phyloP scores from a whole-genome alignment of 2,329 filamentous ascomycete genomes.

The Stemphylium beticola region DNA sequence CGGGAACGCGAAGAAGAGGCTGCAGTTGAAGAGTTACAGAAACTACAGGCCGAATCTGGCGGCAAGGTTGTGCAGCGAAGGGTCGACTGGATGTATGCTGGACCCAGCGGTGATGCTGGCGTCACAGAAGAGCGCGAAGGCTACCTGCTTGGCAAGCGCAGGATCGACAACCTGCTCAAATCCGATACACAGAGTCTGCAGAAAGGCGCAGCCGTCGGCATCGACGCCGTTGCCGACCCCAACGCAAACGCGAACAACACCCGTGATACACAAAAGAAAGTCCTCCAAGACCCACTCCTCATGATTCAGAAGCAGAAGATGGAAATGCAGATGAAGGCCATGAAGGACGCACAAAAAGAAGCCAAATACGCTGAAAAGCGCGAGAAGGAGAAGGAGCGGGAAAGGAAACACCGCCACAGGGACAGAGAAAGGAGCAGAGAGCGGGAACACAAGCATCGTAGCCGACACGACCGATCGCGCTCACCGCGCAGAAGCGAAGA shows the following conservation, averaged over 20 bases:
- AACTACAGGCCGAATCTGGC: conserved; percentile 80
- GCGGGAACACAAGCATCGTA: conserved; percentile 28
- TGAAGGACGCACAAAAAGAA: conserved; percentile 59
- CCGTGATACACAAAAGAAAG: conserved; percentile 82
- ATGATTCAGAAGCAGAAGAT: conserved; percentile 89
- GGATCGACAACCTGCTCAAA: conserved; percentile 86
- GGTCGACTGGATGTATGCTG: conserved; percentile 98
- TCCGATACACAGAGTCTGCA: conserved; percentile 72
- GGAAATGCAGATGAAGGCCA: conserved; percentile 64
- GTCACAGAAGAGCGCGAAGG: conserved; percentile 86
- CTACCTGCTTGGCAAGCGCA: conserved; percentile 88
- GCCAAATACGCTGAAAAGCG: conserved; percentile 47
- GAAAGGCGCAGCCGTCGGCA: conserved; percentile 60
- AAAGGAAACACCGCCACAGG: conserved; percentile 57
- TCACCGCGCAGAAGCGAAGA: conserved; percentile 43
- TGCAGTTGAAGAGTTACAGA: conserved; percentile 87
- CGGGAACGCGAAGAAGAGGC: conserved; percentile 95
- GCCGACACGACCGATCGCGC: conserved; percentile 44
- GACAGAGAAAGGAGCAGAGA: conserved; percentile 36
- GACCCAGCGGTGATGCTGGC: conserved; percentile 73
- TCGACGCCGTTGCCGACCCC: conserved; percentile 59
- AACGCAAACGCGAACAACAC: conserved; percentile 68
- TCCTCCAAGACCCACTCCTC: conserved; percentile 87
- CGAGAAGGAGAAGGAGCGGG: conserved; percentile 45
- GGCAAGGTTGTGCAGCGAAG: conserved; percentile 79